These are phyloP conservation scores for Uronychia binucleata DNA, from an alignment of 73 alveolate species.

Conservation along the genomic window DNA sequence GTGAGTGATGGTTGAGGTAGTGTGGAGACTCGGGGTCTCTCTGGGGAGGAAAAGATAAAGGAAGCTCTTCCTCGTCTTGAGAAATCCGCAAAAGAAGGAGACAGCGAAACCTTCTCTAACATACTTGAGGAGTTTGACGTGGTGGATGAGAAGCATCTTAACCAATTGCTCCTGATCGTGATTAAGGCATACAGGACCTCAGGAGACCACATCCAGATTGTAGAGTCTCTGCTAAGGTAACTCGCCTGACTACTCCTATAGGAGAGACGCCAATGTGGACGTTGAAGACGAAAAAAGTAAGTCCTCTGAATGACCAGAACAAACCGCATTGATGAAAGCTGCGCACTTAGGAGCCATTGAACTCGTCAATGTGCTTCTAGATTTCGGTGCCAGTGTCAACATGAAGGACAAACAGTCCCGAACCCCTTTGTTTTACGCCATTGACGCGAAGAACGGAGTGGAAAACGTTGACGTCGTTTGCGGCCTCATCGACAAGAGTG, in stretches of 20 bases:
- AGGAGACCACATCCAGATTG: neutral
- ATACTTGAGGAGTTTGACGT: neutral
- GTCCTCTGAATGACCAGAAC: neutral
- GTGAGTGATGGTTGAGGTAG: no score
- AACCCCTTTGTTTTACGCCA: conserved; percentile 49
- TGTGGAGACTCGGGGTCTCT: no score
- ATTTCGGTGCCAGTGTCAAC: conserved; percentile 39
- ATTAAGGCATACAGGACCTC: neutral
- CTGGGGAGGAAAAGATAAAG: neutral
- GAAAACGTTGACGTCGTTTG: conserved; percentile 56
- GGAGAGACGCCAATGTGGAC: neutral
- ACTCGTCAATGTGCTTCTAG: conserved; percentile 29
- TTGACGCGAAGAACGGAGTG: conserved; percentile 33
- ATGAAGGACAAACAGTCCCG: conserved; percentile 26
- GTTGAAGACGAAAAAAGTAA: neutral
- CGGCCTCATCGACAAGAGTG: conserved; percentile 19
- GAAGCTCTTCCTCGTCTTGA: neutral
- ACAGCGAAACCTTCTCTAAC: neutral
- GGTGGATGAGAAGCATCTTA: neutral
- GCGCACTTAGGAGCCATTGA: conserved; percentile 48
- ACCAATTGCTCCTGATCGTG: neutral
- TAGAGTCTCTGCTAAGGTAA: neutral
- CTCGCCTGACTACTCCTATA: neutral
- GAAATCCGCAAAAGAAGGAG: neutral
- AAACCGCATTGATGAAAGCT: conserved; percentile 56